These are phyloP conservation scores for Echria macrotheca DNA, from an alignment of 495 filamentous ascomycete genomes.

Conservation along the genomic window DNA sequence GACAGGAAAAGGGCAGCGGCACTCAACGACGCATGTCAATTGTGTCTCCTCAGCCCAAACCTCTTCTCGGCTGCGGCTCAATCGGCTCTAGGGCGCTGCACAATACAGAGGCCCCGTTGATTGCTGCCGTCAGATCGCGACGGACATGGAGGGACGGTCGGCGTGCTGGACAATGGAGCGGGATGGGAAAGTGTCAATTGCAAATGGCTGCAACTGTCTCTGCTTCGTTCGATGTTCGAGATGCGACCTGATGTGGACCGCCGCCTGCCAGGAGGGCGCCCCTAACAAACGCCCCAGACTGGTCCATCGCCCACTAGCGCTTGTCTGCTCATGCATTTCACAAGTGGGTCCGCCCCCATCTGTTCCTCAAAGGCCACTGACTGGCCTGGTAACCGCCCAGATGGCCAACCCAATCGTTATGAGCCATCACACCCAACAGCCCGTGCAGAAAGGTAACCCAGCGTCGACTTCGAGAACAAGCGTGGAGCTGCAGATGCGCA, in stretches of 20 bases:
- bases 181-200: background rate
- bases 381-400: conserved; percentile 12
- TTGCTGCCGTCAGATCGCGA: background rate
- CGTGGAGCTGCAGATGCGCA: no score
- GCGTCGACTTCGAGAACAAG: no score
- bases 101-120: background rate
- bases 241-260: background rate
- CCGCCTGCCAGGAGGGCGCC: background rate
- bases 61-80: background rate
- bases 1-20: conserved; percentile 7
- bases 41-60: background rate
- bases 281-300: conserved; percentile 7
- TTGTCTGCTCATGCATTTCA: conserved; percentile 6
- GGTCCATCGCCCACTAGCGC: no score
- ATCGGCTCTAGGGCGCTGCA: background rate
- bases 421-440: background rate
- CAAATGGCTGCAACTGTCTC: no score
- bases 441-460: no score
- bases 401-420: conserved; percentile 11
- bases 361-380: conserved; percentile 1
- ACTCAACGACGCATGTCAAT: background rate
- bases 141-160: background rate
- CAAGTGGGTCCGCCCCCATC: background rate
- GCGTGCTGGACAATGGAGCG: background rate
- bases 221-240: conserved; percentile 2